Percentiles rank a stretch among this genome's conserved stretches.
Evolutionary conservation across 768 basidiomycete genomes (phyloP).

Genomic region (Amanita pallidorosea): DNA sequence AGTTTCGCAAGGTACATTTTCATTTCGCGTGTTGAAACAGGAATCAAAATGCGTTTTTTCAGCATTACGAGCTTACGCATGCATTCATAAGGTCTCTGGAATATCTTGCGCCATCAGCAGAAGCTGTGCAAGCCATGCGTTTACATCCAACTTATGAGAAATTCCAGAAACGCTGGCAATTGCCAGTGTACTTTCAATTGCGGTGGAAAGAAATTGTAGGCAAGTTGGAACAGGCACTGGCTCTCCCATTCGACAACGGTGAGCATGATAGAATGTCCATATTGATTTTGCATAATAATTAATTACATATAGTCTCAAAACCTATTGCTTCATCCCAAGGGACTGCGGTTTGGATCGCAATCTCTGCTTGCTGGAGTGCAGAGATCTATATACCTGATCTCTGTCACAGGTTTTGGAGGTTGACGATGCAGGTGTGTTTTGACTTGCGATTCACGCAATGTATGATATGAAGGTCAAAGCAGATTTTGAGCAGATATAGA

Average conservation of each 20-base stretch:
- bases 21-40: slow-evolving; percentile 1
- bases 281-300: slow-evolving; percentile 7
- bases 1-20: slow-evolving; percentile 66
- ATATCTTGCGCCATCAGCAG: slow-evolving; percentile 64
- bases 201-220: slow-evolving; percentile 92
- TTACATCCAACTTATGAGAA: slow-evolving; percentile 54
- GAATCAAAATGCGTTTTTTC: not conserved
- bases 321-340: slow-evolving; percentile 55
- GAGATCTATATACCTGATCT: slow-evolving; percentile 81
- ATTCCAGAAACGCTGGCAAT: slow-evolving; percentile 87
- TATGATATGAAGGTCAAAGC: slow-evolving; percentile 2
- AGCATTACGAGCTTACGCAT: slow-evolving; percentile 83
- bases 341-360: slow-evolving; percentile 57
- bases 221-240: slow-evolving; percentile 60
- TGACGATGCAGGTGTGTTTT: slow-evolving; percentile 71
- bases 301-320: slow-evolving; percentile 17
- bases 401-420: slow-evolving; percentile 78
- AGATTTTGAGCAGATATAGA: slow-evolving; percentile 76
- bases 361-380: slow-evolving; percentile 77
- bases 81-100: slow-evolving; percentile 79
- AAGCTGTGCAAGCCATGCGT: slow-evolving; percentile 63
- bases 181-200: slow-evolving; percentile 94
- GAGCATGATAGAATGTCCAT: slow-evolving; percentile 2
- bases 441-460: not conserved
- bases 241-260: slow-evolving; percentile 37